phyloP scores from a whole-genome alignment of 495 filamentous ascomycete species.

The Neurospora sp. region DNA sequence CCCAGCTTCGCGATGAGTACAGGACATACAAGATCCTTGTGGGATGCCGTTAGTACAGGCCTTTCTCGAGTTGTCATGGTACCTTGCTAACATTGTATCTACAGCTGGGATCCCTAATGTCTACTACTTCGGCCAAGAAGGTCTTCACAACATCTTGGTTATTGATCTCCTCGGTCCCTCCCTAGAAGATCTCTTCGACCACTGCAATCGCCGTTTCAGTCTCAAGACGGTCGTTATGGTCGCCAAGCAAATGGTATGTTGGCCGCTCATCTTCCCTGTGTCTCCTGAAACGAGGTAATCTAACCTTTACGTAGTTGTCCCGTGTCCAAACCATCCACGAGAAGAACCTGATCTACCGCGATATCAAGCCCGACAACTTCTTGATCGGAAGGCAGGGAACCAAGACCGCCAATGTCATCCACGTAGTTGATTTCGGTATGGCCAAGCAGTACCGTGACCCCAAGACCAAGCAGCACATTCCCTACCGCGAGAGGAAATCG shows the following conservation, averaged over 20 bases:
- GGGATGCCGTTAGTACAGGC: slow-evolving; percentile 78
- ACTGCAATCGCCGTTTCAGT: slow-evolving; percentile 89
- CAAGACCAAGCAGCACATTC: slow-evolving; percentile 99
- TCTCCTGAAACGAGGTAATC: neutral
- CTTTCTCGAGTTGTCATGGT: neutral
- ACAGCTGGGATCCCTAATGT: slow-evolving; percentile 97
- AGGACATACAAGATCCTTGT: slow-evolving; percentile 99
- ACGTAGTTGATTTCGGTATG: slow-evolving; percentile 99
- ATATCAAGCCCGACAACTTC: slow-evolving; percentile 99
- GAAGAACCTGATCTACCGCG: slow-evolving; percentile 98
- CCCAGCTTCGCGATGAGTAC: slow-evolving; percentile 97
- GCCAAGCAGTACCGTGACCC: slow-evolving; percentile 98
- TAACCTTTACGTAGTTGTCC: slow-evolving; percentile 49
- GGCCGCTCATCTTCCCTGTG: neutral
- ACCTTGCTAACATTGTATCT: slow-evolving; percentile 11
- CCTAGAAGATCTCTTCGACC: slow-evolving; percentile 95
- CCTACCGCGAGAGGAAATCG: slow-evolving; percentile 95
- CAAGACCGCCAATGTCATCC: slow-evolving; percentile 94
- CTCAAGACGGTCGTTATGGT: slow-evolving; percentile 99
- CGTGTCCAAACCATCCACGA: slow-evolving; percentile 99
- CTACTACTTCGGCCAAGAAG: slow-evolving; percentile 99
- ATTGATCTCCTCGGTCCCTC: slow-evolving; percentile 96
- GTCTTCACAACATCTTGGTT: slow-evolving; percentile 97
- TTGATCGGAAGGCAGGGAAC: slow-evolving; percentile 88
- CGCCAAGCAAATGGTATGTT: slow-evolving; percentile 92